Conservation (phyloP, 2,329 filamentous ascomycete genomes). For the Hymenoscyphus fructigenus region DNA sequence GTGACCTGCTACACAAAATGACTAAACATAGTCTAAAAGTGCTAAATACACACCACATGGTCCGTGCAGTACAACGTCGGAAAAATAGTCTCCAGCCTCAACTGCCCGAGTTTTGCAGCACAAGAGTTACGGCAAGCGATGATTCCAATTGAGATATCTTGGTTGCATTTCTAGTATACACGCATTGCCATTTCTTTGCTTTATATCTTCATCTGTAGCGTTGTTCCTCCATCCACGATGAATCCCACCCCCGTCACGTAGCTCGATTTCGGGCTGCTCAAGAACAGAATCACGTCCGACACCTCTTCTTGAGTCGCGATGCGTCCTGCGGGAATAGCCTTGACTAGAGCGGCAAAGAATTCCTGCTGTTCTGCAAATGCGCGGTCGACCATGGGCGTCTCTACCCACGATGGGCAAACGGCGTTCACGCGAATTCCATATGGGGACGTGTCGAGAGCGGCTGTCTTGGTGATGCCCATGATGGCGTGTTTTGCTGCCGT, state of each 20-base stretch:
- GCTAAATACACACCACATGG: no score
- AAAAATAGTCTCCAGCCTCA: no score
- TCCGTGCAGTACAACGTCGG: no score
- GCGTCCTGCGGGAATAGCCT: background rate
- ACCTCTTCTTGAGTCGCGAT: constrained; percentile 6
- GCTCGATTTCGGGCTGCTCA: constrained; percentile 3
- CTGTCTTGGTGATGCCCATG: constrained; percentile 11
- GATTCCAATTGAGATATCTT: background rate
- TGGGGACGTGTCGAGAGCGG: background rate
- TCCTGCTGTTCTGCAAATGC: background rate
- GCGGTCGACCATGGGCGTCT: constrained; percentile 3
- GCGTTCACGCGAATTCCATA: background rate
- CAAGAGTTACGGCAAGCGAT: no score
- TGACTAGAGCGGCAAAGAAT: background rate
- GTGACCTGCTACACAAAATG: no score
- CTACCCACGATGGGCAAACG: constrained; percentile 3
- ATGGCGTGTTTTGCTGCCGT: constrained; percentile 10
- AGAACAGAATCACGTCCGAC: background rate
- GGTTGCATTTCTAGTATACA: background rate
- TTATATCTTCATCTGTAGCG: constrained; percentile 5
- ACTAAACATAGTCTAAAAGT: no score
- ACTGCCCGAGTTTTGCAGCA: no score
- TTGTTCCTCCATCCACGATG: constrained; percentile 6
- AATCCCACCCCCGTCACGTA: constrained; percentile 4
- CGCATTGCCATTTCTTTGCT: background rate